Evolutionary conservation across 2,329 filamentous ascomycete species (phyloP).

Genomic region (Apiospora phragmitis): DNA sequence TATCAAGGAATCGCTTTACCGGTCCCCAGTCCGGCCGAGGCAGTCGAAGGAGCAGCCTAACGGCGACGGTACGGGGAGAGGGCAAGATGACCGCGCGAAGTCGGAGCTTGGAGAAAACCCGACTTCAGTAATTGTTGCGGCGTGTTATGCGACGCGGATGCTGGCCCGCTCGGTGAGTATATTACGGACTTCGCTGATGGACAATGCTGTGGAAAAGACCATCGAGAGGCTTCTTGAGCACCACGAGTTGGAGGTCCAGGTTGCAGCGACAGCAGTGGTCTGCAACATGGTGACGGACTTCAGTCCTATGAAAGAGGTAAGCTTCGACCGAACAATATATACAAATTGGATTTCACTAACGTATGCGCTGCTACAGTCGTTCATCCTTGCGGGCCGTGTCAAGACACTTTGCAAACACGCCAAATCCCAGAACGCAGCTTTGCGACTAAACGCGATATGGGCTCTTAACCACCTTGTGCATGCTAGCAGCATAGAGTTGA

Average conservation of each 20-base stretch:
- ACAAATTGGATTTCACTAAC: background rate
- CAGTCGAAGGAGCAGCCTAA: slow-evolving; percentile 42
- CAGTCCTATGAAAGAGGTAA: slow-evolving; percentile 85
- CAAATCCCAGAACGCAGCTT: slow-evolving; percentile 73
- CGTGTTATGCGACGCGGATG: slow-evolving; percentile 78
- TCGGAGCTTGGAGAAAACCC: slow-evolving; percentile 71
- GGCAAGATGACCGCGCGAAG: slow-evolving; percentile 26
- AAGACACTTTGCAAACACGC: slow-evolving; percentile 81
- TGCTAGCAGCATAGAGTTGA: slow-evolving; percentile 68
- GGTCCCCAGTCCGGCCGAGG: slow-evolving; percentile 54
- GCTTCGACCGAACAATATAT: slow-evolving; percentile 30
- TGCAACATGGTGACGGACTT: slow-evolving; percentile 87
- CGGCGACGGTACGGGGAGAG: slow-evolving; percentile 34
- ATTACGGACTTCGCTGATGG: slow-evolving; percentile 82
- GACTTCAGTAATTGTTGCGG: slow-evolving; percentile 75
- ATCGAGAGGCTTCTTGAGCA: slow-evolving; percentile 75
- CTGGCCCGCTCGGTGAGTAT: slow-evolving; percentile 83
- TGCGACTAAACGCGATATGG: slow-evolving; percentile 88
- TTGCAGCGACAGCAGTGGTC: slow-evolving; percentile 80
- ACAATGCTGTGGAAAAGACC: slow-evolving; percentile 78
- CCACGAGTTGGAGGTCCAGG: slow-evolving; percentile 74
- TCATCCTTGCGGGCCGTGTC: slow-evolving; percentile 66
- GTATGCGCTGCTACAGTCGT: background rate
- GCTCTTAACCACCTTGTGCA: slow-evolving; percentile 88
- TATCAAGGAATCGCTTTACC: slow-evolving; percentile 76